These are phyloP conservation scores for Pilasporangium apinafurcum DNA, from an alignment of 352 stramenopile genomes.

Conservation along the genomic window DNA sequence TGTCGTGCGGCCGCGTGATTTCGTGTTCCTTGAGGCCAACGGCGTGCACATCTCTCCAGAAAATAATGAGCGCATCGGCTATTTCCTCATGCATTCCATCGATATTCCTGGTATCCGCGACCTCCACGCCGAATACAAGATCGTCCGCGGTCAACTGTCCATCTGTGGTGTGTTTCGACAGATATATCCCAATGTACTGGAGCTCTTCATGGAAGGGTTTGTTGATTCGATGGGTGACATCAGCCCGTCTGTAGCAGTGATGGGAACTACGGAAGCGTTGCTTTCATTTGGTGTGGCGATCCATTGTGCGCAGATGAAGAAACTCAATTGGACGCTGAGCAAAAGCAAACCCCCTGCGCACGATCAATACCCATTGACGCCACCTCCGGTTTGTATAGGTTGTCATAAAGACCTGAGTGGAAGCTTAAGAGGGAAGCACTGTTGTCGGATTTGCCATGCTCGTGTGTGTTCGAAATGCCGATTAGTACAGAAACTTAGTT, in stretches of 20 bases:
- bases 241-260: neutral
- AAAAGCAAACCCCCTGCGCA: no score
- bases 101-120: constrained; percentile 20
- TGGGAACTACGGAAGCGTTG: no score
- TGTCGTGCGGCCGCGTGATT: constrained; percentile 31
- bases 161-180: constrained; percentile 2
- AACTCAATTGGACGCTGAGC: constrained; percentile 4
- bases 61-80: constrained; percentile 37
- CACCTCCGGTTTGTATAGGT: no score
- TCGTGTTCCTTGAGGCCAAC: constrained; percentile 35
- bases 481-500: no score
- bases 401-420: no score
- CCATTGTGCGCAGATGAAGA: constrained; percentile 1
- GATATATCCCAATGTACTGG: neutral
- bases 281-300: neutral
- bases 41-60: constrained; percentile 21
- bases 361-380: no score
- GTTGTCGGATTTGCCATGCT: no score
- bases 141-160: constrained; percentile 2
- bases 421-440: no score
- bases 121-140: constrained; percentile 1
- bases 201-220: constrained; percentile 2
- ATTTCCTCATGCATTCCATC: constrained; percentile 37
- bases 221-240: constrained; percentile 1
- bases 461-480: no score